A percentile compares a stretch with the other conserved stretches of the same genome.
Conservation (phyloP, 208 protist genomes). For the Trypanosoma platydactyli region DNA sequence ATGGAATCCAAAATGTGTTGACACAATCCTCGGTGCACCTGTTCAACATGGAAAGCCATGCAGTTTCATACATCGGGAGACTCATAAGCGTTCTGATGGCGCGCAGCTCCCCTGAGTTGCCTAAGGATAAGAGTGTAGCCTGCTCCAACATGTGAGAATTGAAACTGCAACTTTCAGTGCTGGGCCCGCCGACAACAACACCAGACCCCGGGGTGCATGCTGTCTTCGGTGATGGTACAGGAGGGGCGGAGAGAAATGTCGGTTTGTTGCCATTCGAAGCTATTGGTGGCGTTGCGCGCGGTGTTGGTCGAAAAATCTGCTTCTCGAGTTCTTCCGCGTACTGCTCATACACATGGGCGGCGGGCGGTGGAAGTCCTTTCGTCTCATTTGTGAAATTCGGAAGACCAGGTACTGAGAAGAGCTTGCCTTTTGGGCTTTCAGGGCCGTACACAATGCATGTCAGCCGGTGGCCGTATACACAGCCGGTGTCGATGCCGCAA, state of each 20-base stretch:
- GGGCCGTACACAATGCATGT: conserved; percentile 73
- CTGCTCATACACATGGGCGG: conserved; percentile 72
- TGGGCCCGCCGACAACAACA: conserved; percentile 1
- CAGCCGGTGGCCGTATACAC: conserved; percentile 82
- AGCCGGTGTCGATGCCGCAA: conserved; percentile 89
- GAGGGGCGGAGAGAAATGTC: conserved; percentile 42
- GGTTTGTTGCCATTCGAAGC: conserved; percentile 14
- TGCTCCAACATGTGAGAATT: conserved; percentile 34
- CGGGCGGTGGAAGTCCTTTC: conserved; percentile 70
- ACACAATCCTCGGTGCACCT: conserved; percentile 28
- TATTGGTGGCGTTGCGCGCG: conserved; percentile 38
- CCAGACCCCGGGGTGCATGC: background rate
- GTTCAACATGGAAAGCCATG: conserved; percentile 39
- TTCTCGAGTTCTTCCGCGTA: conserved; percentile 45
- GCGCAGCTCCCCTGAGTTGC: conserved; percentile 41
- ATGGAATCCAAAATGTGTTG: conserved; percentile 60
- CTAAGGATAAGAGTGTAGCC: conserved; percentile 53
- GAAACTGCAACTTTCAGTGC: conserved; percentile 2
- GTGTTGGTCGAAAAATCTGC: conserved; percentile 63
- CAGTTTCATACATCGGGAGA: conserved; percentile 49
- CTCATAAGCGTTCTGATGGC: conserved; percentile 52
- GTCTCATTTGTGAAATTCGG: conserved; percentile 65
- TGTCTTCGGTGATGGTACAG: background rate
- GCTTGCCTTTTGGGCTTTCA: conserved; percentile 43
- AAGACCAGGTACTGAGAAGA: conserved; percentile 70